These are phyloP conservation scores for Penicillium crystallinum DNA, from an alignment of 495 filamentous ascomycete species.

Conservation along the genomic window DNA sequence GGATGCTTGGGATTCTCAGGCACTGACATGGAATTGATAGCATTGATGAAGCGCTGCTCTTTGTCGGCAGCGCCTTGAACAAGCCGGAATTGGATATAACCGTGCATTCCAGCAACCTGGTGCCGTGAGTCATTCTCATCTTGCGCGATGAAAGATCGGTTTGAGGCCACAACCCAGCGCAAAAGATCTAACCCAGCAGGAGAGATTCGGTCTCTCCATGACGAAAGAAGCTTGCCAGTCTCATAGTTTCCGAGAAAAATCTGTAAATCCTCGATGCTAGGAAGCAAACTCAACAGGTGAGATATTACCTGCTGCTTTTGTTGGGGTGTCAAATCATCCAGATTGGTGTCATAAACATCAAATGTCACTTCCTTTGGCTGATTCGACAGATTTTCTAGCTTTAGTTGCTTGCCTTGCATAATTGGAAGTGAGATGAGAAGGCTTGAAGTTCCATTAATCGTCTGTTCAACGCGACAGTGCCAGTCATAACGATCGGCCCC, in stretches of 20 bases:
- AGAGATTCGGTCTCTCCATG: conserved; percentile 59
- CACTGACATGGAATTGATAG: conserved; percentile 47
- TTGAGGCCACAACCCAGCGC: conserved; percentile 88
- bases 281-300: conserved; percentile 63
- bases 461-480: conserved; percentile 22
- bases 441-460: neutral
- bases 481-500: conserved; percentile 2
- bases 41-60: conserved; percentile 70
- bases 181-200: conserved; percentile 65
- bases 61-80: conserved; percentile 89
- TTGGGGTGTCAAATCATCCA: conserved; percentile 44
- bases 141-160: conserved; percentile 79
- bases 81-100: conserved; percentile 79
- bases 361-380: conserved; percentile 19
- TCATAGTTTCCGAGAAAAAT: conserved; percentile 47
- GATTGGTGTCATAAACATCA: conserved; percentile 49
- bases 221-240: conserved; percentile 38
- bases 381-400: neutral
- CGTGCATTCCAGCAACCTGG: conserved; percentile 58
- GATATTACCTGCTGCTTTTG: conserved; percentile 52
- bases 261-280: conserved; percentile 59
- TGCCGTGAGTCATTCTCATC: conserved; percentile 48
- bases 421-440: conserved; percentile 19
- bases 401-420: neutral
- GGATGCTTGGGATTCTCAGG: conserved; percentile 45